phyloP scores from a whole-genome alignment of 2,329 filamentous ascomycete species.

The Aspergillus fijiensis region DNA sequence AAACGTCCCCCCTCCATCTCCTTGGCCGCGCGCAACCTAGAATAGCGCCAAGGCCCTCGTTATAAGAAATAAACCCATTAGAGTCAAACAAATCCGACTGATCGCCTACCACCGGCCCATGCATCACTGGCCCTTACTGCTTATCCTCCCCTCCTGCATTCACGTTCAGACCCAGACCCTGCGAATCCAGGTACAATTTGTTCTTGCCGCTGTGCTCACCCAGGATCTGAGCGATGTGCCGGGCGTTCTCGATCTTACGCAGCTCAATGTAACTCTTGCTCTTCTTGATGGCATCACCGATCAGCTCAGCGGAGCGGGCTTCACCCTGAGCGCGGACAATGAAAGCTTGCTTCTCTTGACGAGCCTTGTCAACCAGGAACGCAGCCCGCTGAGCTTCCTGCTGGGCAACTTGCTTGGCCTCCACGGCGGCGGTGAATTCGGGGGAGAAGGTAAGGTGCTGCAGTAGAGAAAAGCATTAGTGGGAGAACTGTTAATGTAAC shows the following conservation, averaged over 20 bases:
- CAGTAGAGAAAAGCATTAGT: constrained; percentile 8
- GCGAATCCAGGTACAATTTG: constrained; percentile 87
- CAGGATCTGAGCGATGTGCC: constrained; percentile 80
- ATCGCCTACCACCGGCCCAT: constrained; percentile 1
- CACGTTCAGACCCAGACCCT: constrained; percentile 89
- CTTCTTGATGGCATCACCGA: constrained; percentile 99
- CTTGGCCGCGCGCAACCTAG: constrained; percentile 1
- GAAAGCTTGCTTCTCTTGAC: constrained; percentile 99
- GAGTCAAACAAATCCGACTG: not conserved
- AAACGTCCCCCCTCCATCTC: constrained; percentile 22
- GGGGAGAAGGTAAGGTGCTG: constrained; percentile 68
- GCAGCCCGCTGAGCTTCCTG: constrained; percentile 97
- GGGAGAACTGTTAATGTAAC: not conserved
- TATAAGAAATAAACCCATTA: not conserved
- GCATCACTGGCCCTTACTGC: not conserved
- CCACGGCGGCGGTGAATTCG: constrained; percentile 67
- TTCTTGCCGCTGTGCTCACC: constrained; percentile 86
- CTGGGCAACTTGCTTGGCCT: constrained; percentile 69
- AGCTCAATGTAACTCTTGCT: constrained; percentile 94
- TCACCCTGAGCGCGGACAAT: constrained; percentile 99
- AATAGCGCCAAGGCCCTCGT: constrained; percentile 10
- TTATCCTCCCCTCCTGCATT: constrained; percentile 36
- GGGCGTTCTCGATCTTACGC: constrained; percentile 96
- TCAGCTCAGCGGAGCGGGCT: constrained; percentile 93
- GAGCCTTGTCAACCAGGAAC: constrained; percentile 97